Evolutionary conservation across 2,329 filamentous ascomycete genomes (phyloP).

Genomic region (Colletotrichum brevisporum): DNA sequence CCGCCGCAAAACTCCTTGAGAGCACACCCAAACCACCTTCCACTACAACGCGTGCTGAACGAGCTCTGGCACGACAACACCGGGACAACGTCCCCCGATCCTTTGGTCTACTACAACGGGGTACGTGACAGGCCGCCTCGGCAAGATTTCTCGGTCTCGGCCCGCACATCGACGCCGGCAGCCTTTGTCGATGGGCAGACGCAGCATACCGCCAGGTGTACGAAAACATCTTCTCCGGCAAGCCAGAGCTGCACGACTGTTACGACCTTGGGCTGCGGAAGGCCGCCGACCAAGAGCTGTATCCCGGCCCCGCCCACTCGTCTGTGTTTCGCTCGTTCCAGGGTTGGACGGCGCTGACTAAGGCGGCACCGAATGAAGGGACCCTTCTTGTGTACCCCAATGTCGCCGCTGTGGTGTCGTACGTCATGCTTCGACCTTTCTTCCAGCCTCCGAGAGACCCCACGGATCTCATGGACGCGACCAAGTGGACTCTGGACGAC

Average conservation of each 20-base stretch:
- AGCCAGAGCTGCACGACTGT: slow-evolving; percentile 52
- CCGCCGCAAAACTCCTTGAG: slow-evolving; percentile 55
- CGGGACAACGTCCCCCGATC: slow-evolving; percentile 49
- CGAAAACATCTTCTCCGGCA: slow-evolving; percentile 52
- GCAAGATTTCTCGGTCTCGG: slow-evolving; percentile 56
- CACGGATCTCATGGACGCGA: slow-evolving; percentile 51
- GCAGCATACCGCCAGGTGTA: slow-evolving; percentile 54
- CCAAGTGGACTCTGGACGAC: slow-evolving; percentile 53
- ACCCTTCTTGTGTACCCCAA: slow-evolving; percentile 57
- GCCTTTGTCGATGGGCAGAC: slow-evolving; percentile 58
- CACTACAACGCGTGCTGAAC: slow-evolving; percentile 54
- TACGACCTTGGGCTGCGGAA: slow-evolving; percentile 55
- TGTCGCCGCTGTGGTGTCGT: slow-evolving; percentile 53
- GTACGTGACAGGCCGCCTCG: slow-evolving; percentile 55
- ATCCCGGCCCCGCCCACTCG: slow-evolving; percentile 54
- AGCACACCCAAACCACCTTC: slow-evolving; percentile 54
- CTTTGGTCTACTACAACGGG: slow-evolving; percentile 56
- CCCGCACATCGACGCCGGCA: slow-evolving; percentile 60
- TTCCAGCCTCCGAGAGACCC: slow-evolving; percentile 51
- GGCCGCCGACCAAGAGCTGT: slow-evolving; percentile 51
- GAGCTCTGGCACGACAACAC: slow-evolving; percentile 53
- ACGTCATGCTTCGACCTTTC: slow-evolving; percentile 58
- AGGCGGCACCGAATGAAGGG: slow-evolving; percentile 51
- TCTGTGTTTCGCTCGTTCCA: slow-evolving; percentile 56
- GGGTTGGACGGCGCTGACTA: slow-evolving; percentile 60